Evolutionary conservation across 2,329 filamentous ascomycete genomes (phyloP).

Genomic region (Ceratocystis colombiana): DNA sequence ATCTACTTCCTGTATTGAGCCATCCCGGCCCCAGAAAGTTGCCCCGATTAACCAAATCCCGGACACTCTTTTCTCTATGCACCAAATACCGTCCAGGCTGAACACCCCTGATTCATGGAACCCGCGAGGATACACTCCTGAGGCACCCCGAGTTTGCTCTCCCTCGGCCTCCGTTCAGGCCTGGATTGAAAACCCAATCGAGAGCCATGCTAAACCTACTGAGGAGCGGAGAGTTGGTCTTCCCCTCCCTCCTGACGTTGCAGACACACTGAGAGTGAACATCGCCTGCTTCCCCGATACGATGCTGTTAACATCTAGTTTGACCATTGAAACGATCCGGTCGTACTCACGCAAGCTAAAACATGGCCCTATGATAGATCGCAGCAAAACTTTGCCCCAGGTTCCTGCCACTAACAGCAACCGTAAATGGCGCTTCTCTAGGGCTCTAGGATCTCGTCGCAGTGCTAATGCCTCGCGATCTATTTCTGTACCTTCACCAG

Average conservation of each 20-base stretch:
- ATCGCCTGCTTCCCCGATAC: constrained; percentile 50
- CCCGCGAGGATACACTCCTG: not conserved
- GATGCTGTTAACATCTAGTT: constrained; percentile 46
- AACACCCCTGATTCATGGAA: constrained; percentile 23
- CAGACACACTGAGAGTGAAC: constrained; percentile 46
- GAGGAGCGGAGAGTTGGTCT: constrained; percentile 30
- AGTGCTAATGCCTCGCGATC: not conserved
- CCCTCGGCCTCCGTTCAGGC: constrained; percentile 34
- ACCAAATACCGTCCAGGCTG: constrained; percentile 3
- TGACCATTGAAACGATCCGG: constrained; percentile 49
- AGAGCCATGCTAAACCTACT: not conserved
- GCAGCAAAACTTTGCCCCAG: not conserved
- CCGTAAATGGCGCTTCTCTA: constrained; percentile 23
- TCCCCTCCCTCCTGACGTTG: constrained; percentile 43
- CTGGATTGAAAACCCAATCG: constrained; percentile 29
- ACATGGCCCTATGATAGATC: constrained; percentile 30
- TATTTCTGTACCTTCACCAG: not conserved
- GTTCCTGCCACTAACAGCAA: not conserved
- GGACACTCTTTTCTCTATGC: constrained; percentile 1
- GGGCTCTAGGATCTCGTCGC: constrained; percentile 19
- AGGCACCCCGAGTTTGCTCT: constrained; percentile 21
- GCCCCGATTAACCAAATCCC: not conserved
- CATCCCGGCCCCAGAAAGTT: not conserved
- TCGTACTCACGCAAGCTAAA: constrained; percentile 45
- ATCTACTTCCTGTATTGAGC: constrained; percentile 4